Conservation (phyloP, 2,329 filamentous ascomycete species). For the Arthrobotrys entomopaga region DNA sequence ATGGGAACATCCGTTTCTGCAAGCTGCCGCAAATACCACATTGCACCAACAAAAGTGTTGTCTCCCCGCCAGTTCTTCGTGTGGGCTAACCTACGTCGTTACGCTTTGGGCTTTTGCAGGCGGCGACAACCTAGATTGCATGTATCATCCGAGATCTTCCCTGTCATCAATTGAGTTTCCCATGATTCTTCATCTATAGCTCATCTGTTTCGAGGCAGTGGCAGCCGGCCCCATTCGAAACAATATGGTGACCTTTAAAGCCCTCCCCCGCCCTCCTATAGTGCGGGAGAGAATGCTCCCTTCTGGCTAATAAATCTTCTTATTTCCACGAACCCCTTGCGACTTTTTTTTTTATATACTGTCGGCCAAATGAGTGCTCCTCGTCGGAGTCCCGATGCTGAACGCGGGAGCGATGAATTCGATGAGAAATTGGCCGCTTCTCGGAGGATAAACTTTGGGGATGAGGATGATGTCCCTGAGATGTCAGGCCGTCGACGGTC, state of each 20-base stretch:
- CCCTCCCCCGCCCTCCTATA: conserved; percentile 23
- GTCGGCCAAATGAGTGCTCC: conserved; percentile 42
- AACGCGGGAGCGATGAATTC: conserved; percentile 39
- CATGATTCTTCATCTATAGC: conserved; percentile 10
- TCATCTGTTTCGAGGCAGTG: conserved; percentile 9
- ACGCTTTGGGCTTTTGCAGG: conserved; percentile 49
- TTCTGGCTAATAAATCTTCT: conserved; percentile 25
- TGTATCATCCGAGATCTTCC: conserved; percentile 40
- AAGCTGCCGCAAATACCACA: conserved; percentile 43
- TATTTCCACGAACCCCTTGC: conserved; percentile 15
- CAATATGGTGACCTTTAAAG: conserved; percentile 41
- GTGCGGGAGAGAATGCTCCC: conserved; percentile 20
- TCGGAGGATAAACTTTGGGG: conserved; percentile 36
- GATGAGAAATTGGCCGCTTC: conserved; percentile 48
- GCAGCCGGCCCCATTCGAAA: conserved; percentile 39
- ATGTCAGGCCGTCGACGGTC: background rate
- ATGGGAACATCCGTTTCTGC: conserved; percentile 42
- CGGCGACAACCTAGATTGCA: conserved; percentile 48
- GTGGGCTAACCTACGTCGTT: conserved; percentile 49
- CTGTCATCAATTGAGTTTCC: conserved; percentile 37
- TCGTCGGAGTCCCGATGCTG: conserved; percentile 48
- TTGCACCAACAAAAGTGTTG: conserved; percentile 38
- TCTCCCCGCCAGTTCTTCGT: conserved; percentile 19
- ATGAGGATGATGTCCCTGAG: conserved; percentile 19
- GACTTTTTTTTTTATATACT: conserved; percentile 26